phyloP scores from a whole-genome alignment of 2,329 filamentous ascomycete species.

The Nigrograna mackinnonii region DNA sequence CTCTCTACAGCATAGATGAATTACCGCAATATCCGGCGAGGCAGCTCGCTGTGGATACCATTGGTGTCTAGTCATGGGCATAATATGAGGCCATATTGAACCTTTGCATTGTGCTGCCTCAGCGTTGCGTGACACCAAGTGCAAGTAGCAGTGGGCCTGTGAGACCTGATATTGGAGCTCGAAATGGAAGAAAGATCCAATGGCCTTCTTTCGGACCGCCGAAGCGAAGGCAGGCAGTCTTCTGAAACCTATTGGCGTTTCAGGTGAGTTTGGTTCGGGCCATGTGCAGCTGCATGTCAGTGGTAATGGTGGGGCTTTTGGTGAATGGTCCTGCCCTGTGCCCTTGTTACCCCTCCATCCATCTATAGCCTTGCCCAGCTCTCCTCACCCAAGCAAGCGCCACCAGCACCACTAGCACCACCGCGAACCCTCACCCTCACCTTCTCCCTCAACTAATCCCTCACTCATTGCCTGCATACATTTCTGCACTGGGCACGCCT shows the following conservation, averaged over 20 bases:
- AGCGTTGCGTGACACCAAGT: not conserved
- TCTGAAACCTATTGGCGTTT: constrained; percentile 14
- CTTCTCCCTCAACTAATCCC: no score
- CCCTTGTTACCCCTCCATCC: no score
- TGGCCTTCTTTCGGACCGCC: constrained; percentile 2
- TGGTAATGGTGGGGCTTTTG: not conserved
- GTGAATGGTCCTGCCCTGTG: no score
- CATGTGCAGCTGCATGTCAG: not conserved
- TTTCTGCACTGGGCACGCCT: no score
- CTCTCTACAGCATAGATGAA: no score
- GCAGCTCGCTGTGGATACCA: not conserved
- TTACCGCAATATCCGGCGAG: no score
- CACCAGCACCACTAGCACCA: no score
- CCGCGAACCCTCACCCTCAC: no score
- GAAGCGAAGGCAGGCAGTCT: constrained; percentile 10
- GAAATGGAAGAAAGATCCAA: constrained; percentile 4
- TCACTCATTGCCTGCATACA: no score
- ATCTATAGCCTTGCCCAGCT: no score
- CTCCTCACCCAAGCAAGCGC: no score
- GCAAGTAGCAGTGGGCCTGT: not conserved
- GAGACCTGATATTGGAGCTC: not conserved
- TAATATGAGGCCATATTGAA: not conserved
- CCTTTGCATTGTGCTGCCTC: not conserved
- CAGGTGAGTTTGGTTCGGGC: constrained; percentile 10
- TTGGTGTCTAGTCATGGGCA: not conserved